Percentiles rank a stretch among this genome's conserved stretches.
These are phyloP conservation scores for Phytophthora multivora DNA, from an alignment of 352 stramenopile genomes.

Conservation along the genomic window DNA sequence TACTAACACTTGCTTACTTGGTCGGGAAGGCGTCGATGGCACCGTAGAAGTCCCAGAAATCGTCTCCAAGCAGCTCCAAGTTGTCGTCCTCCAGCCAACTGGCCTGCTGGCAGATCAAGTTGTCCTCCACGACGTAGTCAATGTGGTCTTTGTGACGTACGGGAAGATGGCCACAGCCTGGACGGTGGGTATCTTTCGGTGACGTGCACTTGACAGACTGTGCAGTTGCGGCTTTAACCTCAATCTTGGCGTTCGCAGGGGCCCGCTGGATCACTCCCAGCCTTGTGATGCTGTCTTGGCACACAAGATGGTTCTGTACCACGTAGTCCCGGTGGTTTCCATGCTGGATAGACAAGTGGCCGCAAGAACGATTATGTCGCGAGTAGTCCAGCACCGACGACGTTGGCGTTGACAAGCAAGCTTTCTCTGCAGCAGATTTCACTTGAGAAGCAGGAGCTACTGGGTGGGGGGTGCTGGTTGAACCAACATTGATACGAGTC, in stretches of 20 bases:
- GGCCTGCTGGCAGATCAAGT: constrained; percentile 72
- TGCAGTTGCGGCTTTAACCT: constrained; percentile 4
- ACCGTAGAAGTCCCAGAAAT: constrained; percentile 86
- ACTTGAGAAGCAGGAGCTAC: constrained; percentile 26
- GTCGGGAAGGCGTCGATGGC: constrained; percentile 62
- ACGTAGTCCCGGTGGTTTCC: constrained; percentile 83
- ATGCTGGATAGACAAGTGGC: constrained; percentile 79
- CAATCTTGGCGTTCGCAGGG: constrained; percentile 5
- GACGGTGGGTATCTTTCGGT: constrained; percentile 54
- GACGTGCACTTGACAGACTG: constrained; percentile 27
- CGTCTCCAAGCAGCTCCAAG: constrained; percentile 73
- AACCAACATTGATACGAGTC: background rate
- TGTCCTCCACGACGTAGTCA: constrained; percentile 85
- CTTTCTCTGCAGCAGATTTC: constrained; percentile 25
- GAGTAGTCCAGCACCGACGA: constrained; percentile 59
- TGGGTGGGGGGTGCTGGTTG: background rate
- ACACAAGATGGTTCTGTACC: constrained; percentile 84
- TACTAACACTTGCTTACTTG: constrained; percentile 11
- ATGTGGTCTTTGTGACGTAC: constrained; percentile 84
- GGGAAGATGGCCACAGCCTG: constrained; percentile 70
- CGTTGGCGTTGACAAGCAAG: constrained; percentile 29
- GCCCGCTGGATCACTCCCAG: constrained; percentile 37
- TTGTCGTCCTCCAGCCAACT: constrained; percentile 61
- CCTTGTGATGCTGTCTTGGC: constrained; percentile 69
- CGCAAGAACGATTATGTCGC: constrained; percentile 65